phyloP scores from a whole-genome alignment of 495 filamentous ascomycete species.

The Choiromyces venosus region DNA sequence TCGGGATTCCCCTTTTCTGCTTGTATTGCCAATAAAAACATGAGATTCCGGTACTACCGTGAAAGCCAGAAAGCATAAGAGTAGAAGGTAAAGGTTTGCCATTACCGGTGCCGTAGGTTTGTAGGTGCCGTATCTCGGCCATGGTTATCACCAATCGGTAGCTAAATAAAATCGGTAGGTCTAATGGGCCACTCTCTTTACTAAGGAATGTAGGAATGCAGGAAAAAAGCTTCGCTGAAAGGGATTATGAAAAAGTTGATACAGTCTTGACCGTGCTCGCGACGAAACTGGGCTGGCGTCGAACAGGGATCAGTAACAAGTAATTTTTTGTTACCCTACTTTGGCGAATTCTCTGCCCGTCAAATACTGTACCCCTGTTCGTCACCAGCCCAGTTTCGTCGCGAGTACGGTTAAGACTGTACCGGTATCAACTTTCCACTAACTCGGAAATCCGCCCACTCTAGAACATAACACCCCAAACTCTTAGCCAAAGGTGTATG shows the following conservation, averaged over 20 bases:
- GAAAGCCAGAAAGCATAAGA: neutral
- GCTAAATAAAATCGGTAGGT: neutral
- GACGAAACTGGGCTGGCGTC: too few species aligned
- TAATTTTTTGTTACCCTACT: too few species aligned
- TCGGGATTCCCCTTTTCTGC: neutral
- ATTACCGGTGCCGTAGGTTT: neutral
- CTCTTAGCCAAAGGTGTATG: neutral
- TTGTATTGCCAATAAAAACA: neutral
- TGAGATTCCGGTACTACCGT: neutral
- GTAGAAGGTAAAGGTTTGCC: neutral
- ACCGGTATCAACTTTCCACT: neutral
- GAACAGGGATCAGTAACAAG: too few species aligned
- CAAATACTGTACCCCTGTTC: too few species aligned
- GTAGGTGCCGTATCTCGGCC: too few species aligned
- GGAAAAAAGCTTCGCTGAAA: neutral
- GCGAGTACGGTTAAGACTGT: too few species aligned
- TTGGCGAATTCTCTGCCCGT: too few species aligned
- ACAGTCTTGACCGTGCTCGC: too few species aligned
- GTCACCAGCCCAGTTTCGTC: too few species aligned
- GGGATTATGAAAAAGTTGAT: neutral
- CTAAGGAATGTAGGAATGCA: neutral
- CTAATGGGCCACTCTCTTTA: too few species aligned
- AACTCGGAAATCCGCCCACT: neutral
- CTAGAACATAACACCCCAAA: neutral
- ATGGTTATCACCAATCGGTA: neutral